phyloP scores from a whole-genome alignment of 2,329 filamentous ascomycete genomes.

The Lachnum nothofagi region DNA sequence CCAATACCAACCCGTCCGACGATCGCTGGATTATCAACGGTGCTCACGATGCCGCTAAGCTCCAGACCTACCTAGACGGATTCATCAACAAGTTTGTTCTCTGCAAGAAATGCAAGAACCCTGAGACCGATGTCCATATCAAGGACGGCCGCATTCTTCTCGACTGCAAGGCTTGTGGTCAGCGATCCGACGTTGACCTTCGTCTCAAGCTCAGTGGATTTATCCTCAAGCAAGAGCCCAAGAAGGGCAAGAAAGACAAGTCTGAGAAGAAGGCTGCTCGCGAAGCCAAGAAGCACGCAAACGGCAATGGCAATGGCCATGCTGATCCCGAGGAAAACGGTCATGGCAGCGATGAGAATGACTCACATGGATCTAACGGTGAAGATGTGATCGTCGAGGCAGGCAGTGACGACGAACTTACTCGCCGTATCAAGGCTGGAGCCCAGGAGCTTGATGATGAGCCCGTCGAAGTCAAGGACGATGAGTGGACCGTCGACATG shows the following conservation, averaged over 20 bases:
- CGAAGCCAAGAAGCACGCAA: constrained; percentile 68
- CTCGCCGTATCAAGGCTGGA: constrained; percentile 64
- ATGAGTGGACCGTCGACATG: constrained; percentile 95
- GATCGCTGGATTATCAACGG: constrained; percentile 99
- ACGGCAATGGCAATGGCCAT: constrained; percentile 42
- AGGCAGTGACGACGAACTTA: constrained; percentile 87
- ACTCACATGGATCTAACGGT: constrained; percentile 50
- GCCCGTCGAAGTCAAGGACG: constrained; percentile 68
- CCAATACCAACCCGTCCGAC: constrained; percentile 93
- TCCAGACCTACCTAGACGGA: constrained; percentile 95
- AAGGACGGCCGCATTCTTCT: constrained; percentile 88
- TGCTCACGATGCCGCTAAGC: constrained; percentile 87
- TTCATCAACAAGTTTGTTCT: constrained; percentile 99
- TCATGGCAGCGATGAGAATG: constrained; percentile 56
- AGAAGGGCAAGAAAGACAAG: constrained; percentile 97
- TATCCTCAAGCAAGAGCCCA: constrained; percentile 90
- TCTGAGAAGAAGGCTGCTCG: constrained; percentile 84
- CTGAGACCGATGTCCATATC: constrained; percentile 92
- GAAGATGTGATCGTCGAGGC: constrained; percentile 57
- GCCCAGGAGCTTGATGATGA: constrained; percentile 68
- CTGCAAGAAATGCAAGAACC: constrained; percentile 99
- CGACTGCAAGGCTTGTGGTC: constrained; percentile 98
- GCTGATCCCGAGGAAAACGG: constrained; percentile 47
- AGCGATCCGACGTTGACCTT: constrained; percentile 84
- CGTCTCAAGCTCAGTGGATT: constrained; percentile 95